Conservation (phyloP, 257 asterid genomes). For the Agastache rugosa region DNA sequence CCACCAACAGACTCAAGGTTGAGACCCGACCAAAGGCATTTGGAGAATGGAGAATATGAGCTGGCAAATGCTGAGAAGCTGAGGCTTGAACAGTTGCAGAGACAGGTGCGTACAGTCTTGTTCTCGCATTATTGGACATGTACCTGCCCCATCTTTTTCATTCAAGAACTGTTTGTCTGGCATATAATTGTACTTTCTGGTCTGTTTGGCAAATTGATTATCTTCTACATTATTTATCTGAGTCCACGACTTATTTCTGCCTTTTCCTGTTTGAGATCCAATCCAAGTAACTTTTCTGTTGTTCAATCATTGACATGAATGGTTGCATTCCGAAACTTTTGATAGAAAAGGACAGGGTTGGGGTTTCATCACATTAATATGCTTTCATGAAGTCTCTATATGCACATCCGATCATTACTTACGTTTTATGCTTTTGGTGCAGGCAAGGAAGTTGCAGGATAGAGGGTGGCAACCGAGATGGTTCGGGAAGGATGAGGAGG, state of each 20-base stretch:
- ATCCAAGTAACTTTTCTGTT: background rate
- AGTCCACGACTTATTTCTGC: background rate
- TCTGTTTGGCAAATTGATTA: conserved; percentile 5
- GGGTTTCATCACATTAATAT: too few relatives aligned
- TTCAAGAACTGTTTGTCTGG: conserved; percentile 9
- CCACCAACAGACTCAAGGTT: conserved; percentile 96
- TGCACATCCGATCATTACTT: background rate
- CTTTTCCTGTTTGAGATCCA: conserved; percentile 6
- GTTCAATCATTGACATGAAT: background rate
- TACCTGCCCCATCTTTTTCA: conserved; percentile 6
- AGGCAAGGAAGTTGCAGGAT: conserved; percentile 97
- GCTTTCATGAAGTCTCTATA: background rate
- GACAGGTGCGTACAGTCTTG: conserved; percentile 70
- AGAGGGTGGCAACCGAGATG: conserved; percentile 97
- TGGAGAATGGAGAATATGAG: conserved; percentile 97
- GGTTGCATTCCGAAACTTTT: background rate
- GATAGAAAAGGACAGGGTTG: too few relatives aligned
- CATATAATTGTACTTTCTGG: conserved; percentile 18
- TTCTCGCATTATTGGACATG: conserved; percentile 23
- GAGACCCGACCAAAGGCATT: conserved; percentile 96
- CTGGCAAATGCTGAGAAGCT: conserved; percentile 94
- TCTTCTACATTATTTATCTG: conserved; percentile 1
- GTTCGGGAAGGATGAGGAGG: conserved; percentile 87
- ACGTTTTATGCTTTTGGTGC: conserved; percentile 29
- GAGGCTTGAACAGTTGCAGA: conserved; percentile 95